Percentiles rank a stretch among this genome's conserved stretches.
phyloP scores from a whole-genome alignment of 139 green algal genomes.

The Picochlorum sp. region DNA sequence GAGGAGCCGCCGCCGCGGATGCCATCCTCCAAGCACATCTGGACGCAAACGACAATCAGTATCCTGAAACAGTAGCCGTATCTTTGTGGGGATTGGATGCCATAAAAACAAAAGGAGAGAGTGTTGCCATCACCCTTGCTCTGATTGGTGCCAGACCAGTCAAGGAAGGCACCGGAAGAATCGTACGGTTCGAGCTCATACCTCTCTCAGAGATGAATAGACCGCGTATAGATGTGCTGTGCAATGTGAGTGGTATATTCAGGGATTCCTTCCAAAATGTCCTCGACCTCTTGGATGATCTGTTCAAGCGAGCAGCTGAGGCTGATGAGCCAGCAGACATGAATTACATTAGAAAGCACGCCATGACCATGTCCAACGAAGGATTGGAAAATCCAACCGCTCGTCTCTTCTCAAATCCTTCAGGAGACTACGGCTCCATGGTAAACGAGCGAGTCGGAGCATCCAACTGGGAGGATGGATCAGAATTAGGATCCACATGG shows the following conservation, averaged over 20 bases:
- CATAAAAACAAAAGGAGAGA: conserved; percentile 96
- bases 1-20: conserved; percentile 50
- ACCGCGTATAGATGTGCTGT: conserved; percentile 87
- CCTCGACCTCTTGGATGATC: conserved; percentile 93
- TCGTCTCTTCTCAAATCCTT: conserved; percentile 90
- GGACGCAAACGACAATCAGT: conserved; percentile 50
- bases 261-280: conserved; percentile 82
- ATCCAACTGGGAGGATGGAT: conserved; percentile 61
- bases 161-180: conserved; percentile 75
- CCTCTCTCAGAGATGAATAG: conserved; percentile 57
- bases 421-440: conserved; percentile 94
- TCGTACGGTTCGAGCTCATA: conserved; percentile 77
- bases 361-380: conserved; percentile 42
- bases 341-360: conserved; percentile 94
- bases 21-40: conserved; percentile 63
- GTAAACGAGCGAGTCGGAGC: conserved; percentile 94
- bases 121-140: conserved; percentile 76
- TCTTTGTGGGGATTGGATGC: conserved; percentile 96
- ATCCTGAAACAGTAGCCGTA: conserved; percentile 88
- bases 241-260: conserved; percentile 97
- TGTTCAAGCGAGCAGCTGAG: conserved; percentile 35
- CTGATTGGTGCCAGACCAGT: conserved; percentile 78
- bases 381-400: conserved; percentile 58
- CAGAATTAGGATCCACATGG: conserved; percentile 94
- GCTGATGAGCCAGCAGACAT: conserved; percentile 67